Base-by-base conservation (phyloP, 1,284 basidiomycete species). In the Microbotryum lychnidis-dioicae region DNA sequence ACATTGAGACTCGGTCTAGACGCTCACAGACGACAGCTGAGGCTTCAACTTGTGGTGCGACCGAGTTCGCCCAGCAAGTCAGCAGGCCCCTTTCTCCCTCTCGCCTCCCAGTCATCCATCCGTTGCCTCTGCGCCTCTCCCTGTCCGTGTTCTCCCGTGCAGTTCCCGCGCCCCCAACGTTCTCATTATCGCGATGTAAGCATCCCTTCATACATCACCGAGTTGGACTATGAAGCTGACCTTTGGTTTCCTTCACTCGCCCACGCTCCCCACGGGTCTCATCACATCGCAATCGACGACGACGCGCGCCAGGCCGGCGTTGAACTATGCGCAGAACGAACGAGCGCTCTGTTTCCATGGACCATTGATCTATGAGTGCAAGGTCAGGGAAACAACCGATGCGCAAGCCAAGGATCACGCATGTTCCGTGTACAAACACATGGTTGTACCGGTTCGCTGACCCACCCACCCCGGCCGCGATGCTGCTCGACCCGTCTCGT, bases 281-380 rank as follows among this genome's bases (percentile, higher is more conserved):
- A 42, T 33, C 33, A 42, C 20, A 21, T 23, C 37, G 33, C 21
- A 42, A 53, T 53, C 51, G 27, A 27, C 51, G 25, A 53, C 29
- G n/a, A 21, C 29, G 33, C 33, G 51, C 6, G 7, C 9, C 58
- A 69, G 65, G 65, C 59, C 67, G 1, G 59, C 63, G n/a, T 49
- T 69, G 21, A 44, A 55, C 14, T 69, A 63, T 50, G 68, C 75
- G 1, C 75, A 75, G 37, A 84, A 86, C 73, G 92, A 97, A 76
- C 84, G 85, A 69, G 89, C 92, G 6, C 80, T 97, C 14, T 96
- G 92, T 77, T 96, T 89, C 75, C 93, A 97, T 73, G 91, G 91
- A 0, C 91, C 91, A 4, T 81, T 97, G 48, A 85, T 97, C 64
- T 97, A 97, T 76, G 89, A 93, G 76, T 60, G 92, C 42, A 96